These are phyloP conservation scores for Withania somnifera DNA, from an alignment of 305 asterid genomes.

Conservation along the genomic window DNA sequence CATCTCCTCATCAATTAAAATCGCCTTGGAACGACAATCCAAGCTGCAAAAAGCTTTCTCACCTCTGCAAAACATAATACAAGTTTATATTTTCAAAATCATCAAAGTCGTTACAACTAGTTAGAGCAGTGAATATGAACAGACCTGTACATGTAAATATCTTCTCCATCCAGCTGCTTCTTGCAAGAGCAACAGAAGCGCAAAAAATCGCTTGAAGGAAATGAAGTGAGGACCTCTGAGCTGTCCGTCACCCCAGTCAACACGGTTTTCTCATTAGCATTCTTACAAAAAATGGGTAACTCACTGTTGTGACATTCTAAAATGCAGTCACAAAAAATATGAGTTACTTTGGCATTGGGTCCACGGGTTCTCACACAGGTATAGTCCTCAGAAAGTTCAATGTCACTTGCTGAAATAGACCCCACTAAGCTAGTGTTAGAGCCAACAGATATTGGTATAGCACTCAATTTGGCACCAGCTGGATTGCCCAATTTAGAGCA, in stretches of 20 bases:
- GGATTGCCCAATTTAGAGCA: slow-evolving; percentile 21
- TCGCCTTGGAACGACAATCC: slow-evolving; percentile 48
- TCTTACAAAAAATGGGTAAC: slow-evolving; percentile 25
- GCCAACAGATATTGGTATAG: slow-evolving; percentile 12
- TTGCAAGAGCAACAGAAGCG: slow-evolving; percentile 66
- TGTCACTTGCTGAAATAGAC: slow-evolving; percentile 52
- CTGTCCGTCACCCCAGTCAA: slow-evolving; percentile 14
- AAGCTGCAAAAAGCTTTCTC: slow-evolving; percentile 75
- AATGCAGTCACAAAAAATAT: slow-evolving; percentile 83
- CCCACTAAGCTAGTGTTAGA: slow-evolving; percentile 21
- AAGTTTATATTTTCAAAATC: background rate
- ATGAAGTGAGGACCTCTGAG: slow-evolving; percentile 18
- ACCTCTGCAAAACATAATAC: slow-evolving; percentile 34
- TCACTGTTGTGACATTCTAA: slow-evolving; percentile 59
- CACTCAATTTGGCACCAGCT: slow-evolving; percentile 12
- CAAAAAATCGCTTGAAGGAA: slow-evolving; percentile 50
- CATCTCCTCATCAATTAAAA: slow-evolving; percentile 49
- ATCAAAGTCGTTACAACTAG: background rate
- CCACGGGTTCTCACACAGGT: slow-evolving; percentile 85
- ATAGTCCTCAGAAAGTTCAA: slow-evolving; percentile 90
- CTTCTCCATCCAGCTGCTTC: slow-evolving; percentile 85
- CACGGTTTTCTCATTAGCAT: slow-evolving; percentile 12
- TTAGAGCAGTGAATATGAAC: background rate
- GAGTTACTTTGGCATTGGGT: slow-evolving; percentile 83
- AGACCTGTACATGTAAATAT: slow-evolving; percentile 90